Percentiles rank a stretch among this genome's conserved stretches.
These are phyloP conservation scores for Camellia lanceoleosa DNA, from an alignment of 148 eudicot species.

Conservation along the genomic window DNA sequence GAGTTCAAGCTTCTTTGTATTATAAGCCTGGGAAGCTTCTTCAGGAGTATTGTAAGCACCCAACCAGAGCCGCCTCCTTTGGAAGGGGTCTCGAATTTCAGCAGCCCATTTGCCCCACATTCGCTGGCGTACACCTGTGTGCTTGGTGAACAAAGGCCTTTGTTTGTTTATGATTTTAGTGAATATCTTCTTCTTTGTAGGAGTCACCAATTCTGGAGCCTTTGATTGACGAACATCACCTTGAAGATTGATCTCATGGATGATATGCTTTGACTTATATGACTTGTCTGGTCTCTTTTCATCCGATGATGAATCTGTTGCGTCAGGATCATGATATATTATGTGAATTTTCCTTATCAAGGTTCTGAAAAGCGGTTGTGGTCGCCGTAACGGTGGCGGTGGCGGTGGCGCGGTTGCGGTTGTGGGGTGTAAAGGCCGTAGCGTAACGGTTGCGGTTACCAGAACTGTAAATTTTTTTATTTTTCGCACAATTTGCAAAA, in stretches of 20 bases:
- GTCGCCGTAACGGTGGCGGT: too few species aligned
- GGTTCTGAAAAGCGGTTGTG: too few species aligned
- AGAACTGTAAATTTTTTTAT: too few species aligned
- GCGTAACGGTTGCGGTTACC: too few species aligned
- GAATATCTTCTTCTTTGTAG: background rate
- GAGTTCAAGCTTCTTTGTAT: background rate
- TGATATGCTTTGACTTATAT: background rate
- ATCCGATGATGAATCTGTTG: background rate
- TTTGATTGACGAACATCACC: background rate
- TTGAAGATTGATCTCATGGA: background rate
- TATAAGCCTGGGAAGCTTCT: background rate
- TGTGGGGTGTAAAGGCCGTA: too few species aligned
- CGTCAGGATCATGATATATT: background rate
- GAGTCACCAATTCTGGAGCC: background rate
- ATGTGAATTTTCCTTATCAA: background rate
- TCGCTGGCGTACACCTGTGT: background rate
- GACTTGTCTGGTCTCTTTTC: background rate
- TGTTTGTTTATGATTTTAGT: background rate
- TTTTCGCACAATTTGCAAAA: too few species aligned
- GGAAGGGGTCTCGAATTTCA: background rate
- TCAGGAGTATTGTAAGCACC: background rate
- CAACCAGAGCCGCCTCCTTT: background rate
- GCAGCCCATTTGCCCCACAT: background rate
- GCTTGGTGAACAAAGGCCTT: background rate
- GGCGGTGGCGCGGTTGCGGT: too few species aligned